phyloP scores from a whole-genome alignment of 768 basidiomycete genomes.

The Leccinum disarticulatum region DNA sequence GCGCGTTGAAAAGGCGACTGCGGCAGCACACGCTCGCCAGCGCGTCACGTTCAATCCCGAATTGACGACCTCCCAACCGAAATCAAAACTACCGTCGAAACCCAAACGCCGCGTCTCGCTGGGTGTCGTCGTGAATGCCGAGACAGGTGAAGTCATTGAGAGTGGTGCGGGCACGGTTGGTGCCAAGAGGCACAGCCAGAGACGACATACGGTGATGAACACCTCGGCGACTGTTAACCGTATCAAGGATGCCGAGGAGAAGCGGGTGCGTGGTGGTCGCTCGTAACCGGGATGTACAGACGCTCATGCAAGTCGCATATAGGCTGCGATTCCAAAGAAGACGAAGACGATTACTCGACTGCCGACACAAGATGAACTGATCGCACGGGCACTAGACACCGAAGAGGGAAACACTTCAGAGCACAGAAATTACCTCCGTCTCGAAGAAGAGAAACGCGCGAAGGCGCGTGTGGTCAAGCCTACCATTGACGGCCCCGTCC shows the following conservation, averaged over 20 bases:
- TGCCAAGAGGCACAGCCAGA: constrained; percentile 54
- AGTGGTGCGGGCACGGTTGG: constrained; percentile 20
- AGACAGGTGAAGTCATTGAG: constrained; percentile 58
- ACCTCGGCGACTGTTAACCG: constrained; percentile 65
- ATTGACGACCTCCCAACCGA: constrained; percentile 32
- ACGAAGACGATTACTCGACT: constrained; percentile 48
- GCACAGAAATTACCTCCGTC: constrained; percentile 73
- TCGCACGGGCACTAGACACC: constrained; percentile 78
- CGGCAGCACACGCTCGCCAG: constrained; percentile 65
- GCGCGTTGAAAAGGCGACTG: constrained; percentile 61
- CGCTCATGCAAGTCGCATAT: constrained; percentile 2
- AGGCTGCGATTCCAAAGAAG: constrained; percentile 66
- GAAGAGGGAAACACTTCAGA: constrained; percentile 83
- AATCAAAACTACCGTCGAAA: constrained; percentile 22
- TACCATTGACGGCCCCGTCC: constrained; percentile 60
- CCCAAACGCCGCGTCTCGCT: constrained; percentile 53
- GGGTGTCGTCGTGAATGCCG: constrained; percentile 54
- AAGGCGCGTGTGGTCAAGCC: constrained; percentile 59
- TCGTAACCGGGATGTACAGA: neutral
- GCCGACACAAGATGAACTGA: constrained; percentile 80
- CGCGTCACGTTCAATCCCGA: constrained; percentile 68
- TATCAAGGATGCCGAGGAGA: constrained; percentile 62
- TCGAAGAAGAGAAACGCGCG: constrained; percentile 81
- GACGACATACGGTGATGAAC: constrained; percentile 69
- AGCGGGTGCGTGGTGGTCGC: constrained; percentile 44